Conservation (phyloP, 2,329 filamentous ascomycete species). For the Pestalotiopsis sp. region DNA sequence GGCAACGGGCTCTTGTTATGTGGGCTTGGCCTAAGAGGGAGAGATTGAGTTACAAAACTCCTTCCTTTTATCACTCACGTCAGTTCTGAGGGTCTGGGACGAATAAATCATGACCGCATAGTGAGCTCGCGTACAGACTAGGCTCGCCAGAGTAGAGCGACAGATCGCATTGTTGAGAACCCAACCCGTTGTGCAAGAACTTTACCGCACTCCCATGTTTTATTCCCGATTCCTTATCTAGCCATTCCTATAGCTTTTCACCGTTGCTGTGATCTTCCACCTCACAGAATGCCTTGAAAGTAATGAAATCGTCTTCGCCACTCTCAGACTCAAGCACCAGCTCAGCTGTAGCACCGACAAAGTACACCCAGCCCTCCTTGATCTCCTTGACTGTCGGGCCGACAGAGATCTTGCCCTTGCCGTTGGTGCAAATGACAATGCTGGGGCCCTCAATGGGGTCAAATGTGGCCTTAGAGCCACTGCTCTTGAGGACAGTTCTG, state of each 20-base stretch:
- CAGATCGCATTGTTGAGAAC: too few relatives aligned
- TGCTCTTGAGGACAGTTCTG: slow-evolving; percentile 71
- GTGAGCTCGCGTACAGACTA: too few relatives aligned
- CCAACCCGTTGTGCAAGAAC: background rate
- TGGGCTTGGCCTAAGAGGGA: too few relatives aligned
- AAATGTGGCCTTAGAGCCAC: slow-evolving; percentile 82
- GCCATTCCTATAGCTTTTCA: slow-evolving; percentile 12
- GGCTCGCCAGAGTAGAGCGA: too few relatives aligned
- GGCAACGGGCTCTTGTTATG: background rate
- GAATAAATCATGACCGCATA: too few relatives aligned
- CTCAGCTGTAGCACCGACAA: slow-evolving; percentile 87
- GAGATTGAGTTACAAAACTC: too few relatives aligned
- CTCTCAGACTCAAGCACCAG: slow-evolving; percentile 72
- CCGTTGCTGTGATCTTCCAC: slow-evolving; percentile 56
- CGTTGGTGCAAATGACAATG: slow-evolving; percentile 87
- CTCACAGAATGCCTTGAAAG: slow-evolving; percentile 95
- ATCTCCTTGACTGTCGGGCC: slow-evolving; percentile 79
- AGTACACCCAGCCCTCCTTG: slow-evolving; percentile 75
- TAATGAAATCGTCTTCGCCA: slow-evolving; percentile 72
- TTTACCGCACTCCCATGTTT: background rate
- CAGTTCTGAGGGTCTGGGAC: too few relatives aligned
- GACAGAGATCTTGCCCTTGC: slow-evolving; percentile 81
- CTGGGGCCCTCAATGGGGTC: slow-evolving; percentile 86
- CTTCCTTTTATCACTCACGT: too few relatives aligned
- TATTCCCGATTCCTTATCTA: background rate